These are phyloP conservation scores for Lachnellula cervina DNA, from an alignment of 2,329 filamentous ascomycete species.

Conservation along the genomic window DNA sequence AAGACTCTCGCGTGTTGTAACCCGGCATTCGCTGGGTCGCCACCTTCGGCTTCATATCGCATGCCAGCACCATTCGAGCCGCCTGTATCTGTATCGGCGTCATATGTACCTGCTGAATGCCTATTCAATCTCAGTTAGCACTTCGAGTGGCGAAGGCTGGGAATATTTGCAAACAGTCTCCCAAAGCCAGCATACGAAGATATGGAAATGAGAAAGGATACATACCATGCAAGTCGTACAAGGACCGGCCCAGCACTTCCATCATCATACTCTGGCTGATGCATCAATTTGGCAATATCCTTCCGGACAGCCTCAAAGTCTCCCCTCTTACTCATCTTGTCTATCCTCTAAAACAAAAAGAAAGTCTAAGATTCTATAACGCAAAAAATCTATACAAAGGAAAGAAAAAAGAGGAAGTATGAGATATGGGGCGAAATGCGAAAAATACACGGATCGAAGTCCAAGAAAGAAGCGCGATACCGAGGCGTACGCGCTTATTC, in stretches of 20 bases:
- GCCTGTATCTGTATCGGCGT: slow-evolving; percentile 53
- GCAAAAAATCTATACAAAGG: slow-evolving; percentile 2
- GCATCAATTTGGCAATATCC: slow-evolving; percentile 48
- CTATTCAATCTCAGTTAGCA: slow-evolving; percentile 29
- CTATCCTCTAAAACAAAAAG: neutral
- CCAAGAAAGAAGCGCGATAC: slow-evolving; percentile 13
- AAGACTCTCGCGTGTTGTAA: slow-evolving; percentile 60
- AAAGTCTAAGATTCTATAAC: slow-evolving; percentile 8
- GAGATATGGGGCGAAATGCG: slow-evolving; percentile 4
- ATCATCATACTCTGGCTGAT: slow-evolving; percentile 61
- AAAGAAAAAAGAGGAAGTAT: slow-evolving; percentile 2
- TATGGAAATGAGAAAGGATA: slow-evolving; percentile 2
- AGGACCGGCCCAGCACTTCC: slow-evolving; percentile 60
- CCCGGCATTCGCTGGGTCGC: slow-evolving; percentile 60
- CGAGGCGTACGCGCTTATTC: slow-evolving; percentile 19
- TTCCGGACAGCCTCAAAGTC: slow-evolving; percentile 58
- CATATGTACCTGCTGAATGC: slow-evolving; percentile 62
- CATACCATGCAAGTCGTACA: slow-evolving; percentile 57
- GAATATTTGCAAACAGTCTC: neutral
- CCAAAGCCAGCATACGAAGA: neutral
- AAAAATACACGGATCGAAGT: slow-evolving; percentile 10
- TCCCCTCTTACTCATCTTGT: slow-evolving; percentile 46
- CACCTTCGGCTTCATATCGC: slow-evolving; percentile 60
- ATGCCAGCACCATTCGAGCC: slow-evolving; percentile 62
- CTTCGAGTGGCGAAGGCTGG: neutral